Base-by-base conservation (phyloP, 2,329 filamentous ascomycete genomes). In the Emmonsia crescens region DNA sequence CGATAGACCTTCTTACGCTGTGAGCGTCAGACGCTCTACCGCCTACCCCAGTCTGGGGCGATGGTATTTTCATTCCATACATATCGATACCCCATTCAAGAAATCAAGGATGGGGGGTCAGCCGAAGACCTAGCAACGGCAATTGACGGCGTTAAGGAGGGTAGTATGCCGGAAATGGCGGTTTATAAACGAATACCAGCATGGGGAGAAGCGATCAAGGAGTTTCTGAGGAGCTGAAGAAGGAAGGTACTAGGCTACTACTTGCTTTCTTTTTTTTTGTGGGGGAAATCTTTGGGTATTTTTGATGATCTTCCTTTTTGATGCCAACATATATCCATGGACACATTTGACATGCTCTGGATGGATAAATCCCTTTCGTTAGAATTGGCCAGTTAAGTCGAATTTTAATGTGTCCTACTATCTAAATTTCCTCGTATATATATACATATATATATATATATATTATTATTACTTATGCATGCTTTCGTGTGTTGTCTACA, bases 21-120 rank as follows among this genome's bases (percentile, higher is more conserved):
- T 64, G 85, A 88, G 71, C 74, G 83, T 38, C 85, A 87, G 74
- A 84, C 82, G 0, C 70, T 88, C 40, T 83, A 86, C 73, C 77
- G 85, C 0, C 69, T 87, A 31, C 83, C 83, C 3, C 65, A 72
- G 56, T 81, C 77, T 0, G 75, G 76, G 59, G 83, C 82, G 8
- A 57, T 87, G 24, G 77, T 86, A 0, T 87, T 87, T 72, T 78
- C 76, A 0, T 83, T 86, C 70, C 85, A 86, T 71, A 87, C 85
- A 19, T 87, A 85, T 70, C 73, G 79, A 62, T 86, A 87, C 70
- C 77, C 78, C 1, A 69, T 87, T 8, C 66, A 66, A 46, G 76
- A 83, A 58, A 72, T 87, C 54, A 84, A 82, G 67, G 77, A 78
- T 4, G 83, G 86, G 63, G 84, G 83, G 0, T 69, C 72, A 4